phyloP scores from a whole-genome alignment of 2,329 filamentous ascomycete genomes.

The Aspergillus ibericus region DNA sequence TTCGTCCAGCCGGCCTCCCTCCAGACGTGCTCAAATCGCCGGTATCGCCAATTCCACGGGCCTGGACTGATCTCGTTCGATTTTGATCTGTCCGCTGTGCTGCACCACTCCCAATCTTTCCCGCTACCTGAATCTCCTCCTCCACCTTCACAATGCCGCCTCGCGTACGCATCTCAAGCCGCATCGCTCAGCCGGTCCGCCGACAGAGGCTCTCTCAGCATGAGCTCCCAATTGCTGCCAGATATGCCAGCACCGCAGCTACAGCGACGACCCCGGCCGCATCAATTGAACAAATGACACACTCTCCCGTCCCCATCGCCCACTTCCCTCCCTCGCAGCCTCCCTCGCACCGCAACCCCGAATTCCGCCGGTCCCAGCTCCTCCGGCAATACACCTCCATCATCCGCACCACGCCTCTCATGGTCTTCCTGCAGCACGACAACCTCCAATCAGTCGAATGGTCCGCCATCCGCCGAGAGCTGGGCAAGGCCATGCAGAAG shows the following conservation, averaged over 20 bases:
- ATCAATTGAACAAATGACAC: conserved; percentile 51
- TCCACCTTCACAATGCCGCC: conserved; percentile 51
- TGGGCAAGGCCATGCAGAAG: conserved; percentile 61
- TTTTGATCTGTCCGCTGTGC: neutral
- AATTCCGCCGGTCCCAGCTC: conserved; percentile 87
- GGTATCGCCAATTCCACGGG: conserved; percentile 8
- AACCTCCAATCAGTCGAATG: conserved; percentile 74
- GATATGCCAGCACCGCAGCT: conserved; percentile 43
- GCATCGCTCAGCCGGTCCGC: conserved; percentile 37
- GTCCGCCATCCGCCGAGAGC: conserved; percentile 69
- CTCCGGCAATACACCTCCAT: conserved; percentile 84
- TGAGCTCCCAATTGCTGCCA: conserved; percentile 40
- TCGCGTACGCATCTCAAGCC: conserved; percentile 47
- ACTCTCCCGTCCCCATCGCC: conserved; percentile 46
- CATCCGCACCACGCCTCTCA: conserved; percentile 78
- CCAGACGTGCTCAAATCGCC: conserved; percentile 7
- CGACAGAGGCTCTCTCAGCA: conserved; percentile 40
- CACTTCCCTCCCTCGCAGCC: conserved; percentile 69
- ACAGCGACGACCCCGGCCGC: conserved; percentile 53
- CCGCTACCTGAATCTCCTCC: conserved; percentile 8
- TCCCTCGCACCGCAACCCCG: conserved; percentile 79
- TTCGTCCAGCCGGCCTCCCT: conserved; percentile 10
- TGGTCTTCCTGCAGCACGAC: conserved; percentile 83
- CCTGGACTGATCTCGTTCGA: neutral
- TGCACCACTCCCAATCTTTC: neutral